Conservation (phyloP, 164 flowering plant genomes). For the Cinnamomum micranthum region DNA sequence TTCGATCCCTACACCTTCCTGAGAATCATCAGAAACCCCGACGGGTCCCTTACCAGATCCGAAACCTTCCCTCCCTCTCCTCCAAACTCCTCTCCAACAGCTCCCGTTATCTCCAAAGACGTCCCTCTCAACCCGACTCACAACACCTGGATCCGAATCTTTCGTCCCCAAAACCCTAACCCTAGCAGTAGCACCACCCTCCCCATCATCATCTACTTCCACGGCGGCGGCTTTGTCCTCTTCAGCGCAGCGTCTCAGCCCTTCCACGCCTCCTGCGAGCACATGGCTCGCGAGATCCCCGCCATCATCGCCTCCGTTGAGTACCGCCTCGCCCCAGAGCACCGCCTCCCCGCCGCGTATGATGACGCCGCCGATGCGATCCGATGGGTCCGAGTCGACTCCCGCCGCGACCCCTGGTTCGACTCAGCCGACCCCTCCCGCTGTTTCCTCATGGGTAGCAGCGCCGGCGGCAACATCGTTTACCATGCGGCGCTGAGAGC, state of each 20-base stretch:
- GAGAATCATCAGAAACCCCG: background rate
- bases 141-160: slow-evolving; percentile 8
- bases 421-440: slow-evolving; percentile 12
- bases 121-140: background rate
- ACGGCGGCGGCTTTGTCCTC: slow-evolving; percentile 50
- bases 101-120: slow-evolving; percentile 8
- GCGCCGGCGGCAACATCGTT: slow-evolving; percentile 47
- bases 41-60: slow-evolving; percentile 3
- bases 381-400: slow-evolving; percentile 31
- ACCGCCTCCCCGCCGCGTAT: slow-evolving; percentile 41
- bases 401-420: slow-evolving; percentile 26
- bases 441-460: slow-evolving; percentile 49
- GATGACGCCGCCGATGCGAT: slow-evolving; percentile 41
- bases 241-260: slow-evolving; percentile 34
- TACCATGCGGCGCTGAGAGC: slow-evolving; percentile 34
- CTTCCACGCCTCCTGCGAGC: slow-evolving; percentile 23
- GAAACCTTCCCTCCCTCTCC: background rate
- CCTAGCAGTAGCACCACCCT: background rate
- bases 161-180: background rate
- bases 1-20: background rate
- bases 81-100: background rate
- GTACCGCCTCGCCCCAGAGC: slow-evolving; percentile 50
- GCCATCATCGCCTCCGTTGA: slow-evolving; percentile 42
- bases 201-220: slow-evolving; percentile 50
- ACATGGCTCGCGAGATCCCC: slow-evolving; percentile 19